Base-by-base conservation (phyloP, 2,329 filamentous ascomycete species). In the Calonectria hongkongensis region DNA sequence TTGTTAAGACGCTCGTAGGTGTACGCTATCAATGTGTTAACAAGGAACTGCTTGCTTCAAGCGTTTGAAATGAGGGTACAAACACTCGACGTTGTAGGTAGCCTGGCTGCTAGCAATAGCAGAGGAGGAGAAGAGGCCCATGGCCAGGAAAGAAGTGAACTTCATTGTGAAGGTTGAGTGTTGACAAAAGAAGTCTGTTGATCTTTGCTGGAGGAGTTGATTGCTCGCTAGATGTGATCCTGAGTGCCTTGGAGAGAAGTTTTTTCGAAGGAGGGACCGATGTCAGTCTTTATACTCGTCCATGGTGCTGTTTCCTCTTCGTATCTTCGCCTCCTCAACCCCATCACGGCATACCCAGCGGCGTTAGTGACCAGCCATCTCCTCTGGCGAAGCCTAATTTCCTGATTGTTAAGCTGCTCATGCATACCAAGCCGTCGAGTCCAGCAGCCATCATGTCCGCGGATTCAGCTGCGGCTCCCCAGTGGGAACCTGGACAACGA, bases 1-100 rank as follows among this genome's bases (percentile, higher is more conserved):
- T 80, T 79, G 74, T 80, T 77, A 8, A 80, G 79, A 15, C 79
- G 73, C 72, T 80, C 79, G 41, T 76, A 80, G 45, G 68, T 78
- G 72, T 58, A 78, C 36, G 62, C 72, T 74, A 33, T 56, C 16
- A 27, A 27, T 4, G 10, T 45, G 65, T 72, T 33, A 72, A 33
- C 18, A 63, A 68, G 25, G 39, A 56, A 5, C 13, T 28, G 16
- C 8, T 18, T 7, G 25, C 28, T 16, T 4, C n/a, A 21, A 48
- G 36, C 28, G 16, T 7, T 21, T 48, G 60, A 36, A 28, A 39
- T 12, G 18, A 39, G 62, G 43, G 43, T 10, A 71, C 70, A 33
- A 50, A 72, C 70, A 51, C 58, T 68, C 66, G 36, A 63, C 58
- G 33, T 30, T 36, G 45, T 72, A 66, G 27, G 43, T 39, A 63